Percentiles rank a stretch among this genome's conserved stretches.
Conservation (phyloP, 345 rosid species). For the Gossypium raimondii region DNA sequence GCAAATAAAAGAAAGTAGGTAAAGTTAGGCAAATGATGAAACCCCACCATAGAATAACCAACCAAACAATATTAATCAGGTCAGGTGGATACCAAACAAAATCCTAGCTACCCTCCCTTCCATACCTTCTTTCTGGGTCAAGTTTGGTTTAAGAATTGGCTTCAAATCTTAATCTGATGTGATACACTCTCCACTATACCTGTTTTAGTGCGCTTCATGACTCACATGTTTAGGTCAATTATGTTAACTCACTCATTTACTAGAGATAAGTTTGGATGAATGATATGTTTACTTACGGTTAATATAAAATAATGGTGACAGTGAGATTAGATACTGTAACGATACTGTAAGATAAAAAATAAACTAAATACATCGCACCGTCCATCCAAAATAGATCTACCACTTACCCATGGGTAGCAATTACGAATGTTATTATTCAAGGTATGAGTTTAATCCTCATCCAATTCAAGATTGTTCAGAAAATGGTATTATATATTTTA, state of each 20-base stretch:
- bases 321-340: accelerated
- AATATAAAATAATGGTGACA: accelerated
- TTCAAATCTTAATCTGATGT: slow-evolving; percentile 8
- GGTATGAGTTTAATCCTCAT: too few relatives aligned
- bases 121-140: not conserved
- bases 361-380: accelerated
- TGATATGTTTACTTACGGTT: too few relatives aligned
- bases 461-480: too few relatives aligned
- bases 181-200: not conserved
- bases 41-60: slow-evolving; percentile 8
- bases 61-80: slow-evolving; percentile 8
- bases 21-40: slow-evolving; percentile 10
- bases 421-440: too few relatives aligned
- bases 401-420: too few relatives aligned
- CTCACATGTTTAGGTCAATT: not conserved
- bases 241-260: not conserved
- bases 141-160: slow-evolving; percentile 9
- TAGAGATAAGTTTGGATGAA: too few relatives aligned
- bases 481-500: too few relatives aligned
- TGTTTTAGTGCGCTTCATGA: not conserved
- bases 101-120: slow-evolving; percentile 11
- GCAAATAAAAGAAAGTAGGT: slow-evolving; percentile 7
- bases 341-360: too few relatives aligned
- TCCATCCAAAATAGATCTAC: too few relatives aligned
- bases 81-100: not conserved